Evolutionary conservation across 2,329 filamentous ascomycete species (phyloP), one percentile per base, ranked within the genome.

Genomic region (Hysterium pulicare): DNA sequence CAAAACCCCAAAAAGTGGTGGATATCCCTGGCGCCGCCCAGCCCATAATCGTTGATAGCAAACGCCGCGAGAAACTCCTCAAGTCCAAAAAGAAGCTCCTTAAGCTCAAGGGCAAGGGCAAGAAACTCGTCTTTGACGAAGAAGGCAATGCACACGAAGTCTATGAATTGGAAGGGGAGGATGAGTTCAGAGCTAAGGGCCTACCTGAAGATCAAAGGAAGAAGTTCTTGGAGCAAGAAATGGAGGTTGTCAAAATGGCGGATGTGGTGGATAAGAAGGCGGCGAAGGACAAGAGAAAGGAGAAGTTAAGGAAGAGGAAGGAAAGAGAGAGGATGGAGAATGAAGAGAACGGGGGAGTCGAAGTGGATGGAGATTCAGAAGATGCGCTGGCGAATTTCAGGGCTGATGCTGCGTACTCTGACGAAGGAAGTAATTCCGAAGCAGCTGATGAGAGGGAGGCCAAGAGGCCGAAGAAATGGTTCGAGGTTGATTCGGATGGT

Each of bases 1-100:
- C 51, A 19, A 60, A 66, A 34, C 70, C 71, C 38, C 86, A 83
- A 67, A 75, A 66, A 42, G 55, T 83, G 2, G 76, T 96, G 37
- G 70, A 79, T 30, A 77, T 84, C 1, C 75, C 86, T 10, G 83
- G 84, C 40, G 81, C 78, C 48, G 72, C 75, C 33, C 81, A 86
- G 21, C 81, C 87, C 2, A 76, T 95, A 33, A 72, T 95, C 16
- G 82, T 98, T 48, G 93, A 98, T 71, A 95, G 90, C 10, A 94
- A 97, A 67, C 88, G 93, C 19, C 84, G 90, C 53, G 91, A 95
- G 70, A 97, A 96, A 72, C 79, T 95, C n/a, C 79, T 97, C 51
- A 86, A 86, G 59, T 94, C 87, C 16, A 97, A 96, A 76, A 95
- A 95, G 77, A 87, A 94, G 68, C 79, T 96, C 51, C 78, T 89